A percentile compares a stretch with the other conserved stretches of the same genome.
Evolutionary conservation across 305 asterid species (phyloP).

Genomic region (Fraxinus angustifolia): DNA sequence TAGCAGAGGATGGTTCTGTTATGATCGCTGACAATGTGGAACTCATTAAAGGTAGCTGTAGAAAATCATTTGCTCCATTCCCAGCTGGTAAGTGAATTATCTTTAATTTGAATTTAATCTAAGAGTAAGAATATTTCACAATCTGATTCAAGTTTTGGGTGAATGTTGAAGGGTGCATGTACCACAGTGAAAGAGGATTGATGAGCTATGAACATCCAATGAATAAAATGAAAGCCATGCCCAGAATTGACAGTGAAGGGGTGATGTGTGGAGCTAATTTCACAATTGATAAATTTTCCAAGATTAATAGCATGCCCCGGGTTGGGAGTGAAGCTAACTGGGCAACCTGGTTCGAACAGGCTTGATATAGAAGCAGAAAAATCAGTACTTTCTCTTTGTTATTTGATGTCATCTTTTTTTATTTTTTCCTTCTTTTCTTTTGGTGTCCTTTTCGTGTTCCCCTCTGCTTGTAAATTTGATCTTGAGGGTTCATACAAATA

Average conservation of each 20-base stretch:
- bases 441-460: neutral
- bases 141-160: neutral
- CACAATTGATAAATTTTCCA: constrained; percentile 67
- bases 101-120: neutral
- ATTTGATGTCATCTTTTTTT: neutral
- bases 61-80: constrained; percentile 83
- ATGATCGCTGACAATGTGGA: constrained; percentile 71
- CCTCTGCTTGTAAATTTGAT: constrained; percentile 17
- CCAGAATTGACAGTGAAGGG: constrained; percentile 89
- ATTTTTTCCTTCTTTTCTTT: neutral
- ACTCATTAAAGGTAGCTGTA: constrained; percentile 63
- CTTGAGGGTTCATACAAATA: neutral
- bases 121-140: neutral
- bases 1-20: constrained; percentile 70
- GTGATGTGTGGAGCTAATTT: constrained; percentile 80
- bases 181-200: constrained; percentile 76
- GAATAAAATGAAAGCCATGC: constrained; percentile 89
- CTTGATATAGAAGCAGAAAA: neutral
- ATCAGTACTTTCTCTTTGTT: neutral
- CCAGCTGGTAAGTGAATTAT: constrained; percentile 59
- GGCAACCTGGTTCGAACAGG: constrained; percentile 60
- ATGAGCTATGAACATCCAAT: constrained; percentile 87
- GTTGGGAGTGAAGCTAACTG: constrained; percentile 93
- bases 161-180: constrained; percentile 56
- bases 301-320: constrained; percentile 80